Conservation (phyloP, 495 filamentous ascomycete genomes). For the Tuber melanosporum region DNA sequence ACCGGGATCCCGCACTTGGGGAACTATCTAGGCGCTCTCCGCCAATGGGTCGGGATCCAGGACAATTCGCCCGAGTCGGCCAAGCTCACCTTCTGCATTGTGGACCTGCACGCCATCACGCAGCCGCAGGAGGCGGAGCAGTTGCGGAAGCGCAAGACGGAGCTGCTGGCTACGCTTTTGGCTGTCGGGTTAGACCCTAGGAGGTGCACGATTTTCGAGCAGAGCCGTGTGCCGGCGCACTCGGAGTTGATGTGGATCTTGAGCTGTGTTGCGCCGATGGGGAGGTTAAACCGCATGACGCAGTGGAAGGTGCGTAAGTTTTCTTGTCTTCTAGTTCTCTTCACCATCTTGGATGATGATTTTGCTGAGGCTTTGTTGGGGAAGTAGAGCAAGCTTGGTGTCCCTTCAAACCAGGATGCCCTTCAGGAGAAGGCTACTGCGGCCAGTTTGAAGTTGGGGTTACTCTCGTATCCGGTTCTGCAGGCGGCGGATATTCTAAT, state of each 20-base stretch:
- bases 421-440: conserved; percentile 43
- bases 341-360: conserved; percentile 5
- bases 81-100: conserved; percentile 72
- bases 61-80: conserved; percentile 51
- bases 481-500: conserved; percentile 92
- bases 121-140: conserved; percentile 55
- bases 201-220: conserved; percentile 74
- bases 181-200: conserved; percentile 76
- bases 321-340: conserved; percentile 15
- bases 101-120: conserved; percentile 90
- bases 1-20: conserved; percentile 93
- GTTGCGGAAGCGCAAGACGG: conserved; percentile 58
- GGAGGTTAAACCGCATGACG: conserved; percentile 88
- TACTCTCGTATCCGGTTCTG: conserved; percentile 93
- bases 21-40: conserved; percentile 91
- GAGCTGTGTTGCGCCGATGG: conserved; percentile 79
- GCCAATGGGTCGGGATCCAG: conserved; percentile 76
- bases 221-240: conserved; percentile 67
- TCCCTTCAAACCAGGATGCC: conserved; percentile 22
- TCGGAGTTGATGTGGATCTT: conserved; percentile 93
- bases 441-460: conserved; percentile 67
- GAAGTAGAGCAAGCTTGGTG: conserved; percentile 32
- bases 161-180: conserved; percentile 71
- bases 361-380: conserved; percentile 10
- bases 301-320: conserved; percentile 76